A percentile compares a stretch with the other conserved stretches of the same genome.
These are phyloP conservation scores for Pogostemon cablin DNA, from an alignment of 257 asterid genomes.

Conservation along the genomic window DNA sequence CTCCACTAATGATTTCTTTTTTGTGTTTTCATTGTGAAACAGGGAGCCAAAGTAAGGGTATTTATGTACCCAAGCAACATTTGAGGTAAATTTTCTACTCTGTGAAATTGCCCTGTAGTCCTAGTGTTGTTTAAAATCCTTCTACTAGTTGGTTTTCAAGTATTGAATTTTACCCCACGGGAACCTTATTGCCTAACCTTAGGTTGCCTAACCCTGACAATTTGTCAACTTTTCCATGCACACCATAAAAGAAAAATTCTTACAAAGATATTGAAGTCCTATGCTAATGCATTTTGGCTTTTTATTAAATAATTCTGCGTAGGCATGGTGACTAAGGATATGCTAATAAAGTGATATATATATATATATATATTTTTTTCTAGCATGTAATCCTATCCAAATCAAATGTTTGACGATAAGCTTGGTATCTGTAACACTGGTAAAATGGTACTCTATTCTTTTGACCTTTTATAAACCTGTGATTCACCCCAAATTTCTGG, in stretches of 20 bases:
- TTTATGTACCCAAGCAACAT: constrained; percentile 71
- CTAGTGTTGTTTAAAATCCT: not conserved
- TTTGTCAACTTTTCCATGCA: not conserved
- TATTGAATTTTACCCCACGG: not conserved
- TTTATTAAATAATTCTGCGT: not conserved
- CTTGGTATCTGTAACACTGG: too few species aligned
- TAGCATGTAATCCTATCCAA: too few species aligned
- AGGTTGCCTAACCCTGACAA: not conserved
- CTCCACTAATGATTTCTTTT: not conserved
- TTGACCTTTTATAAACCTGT: not conserved
- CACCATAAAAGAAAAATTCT: not conserved
- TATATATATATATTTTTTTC: too few species aligned
- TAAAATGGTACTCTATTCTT: not conserved
- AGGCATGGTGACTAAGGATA: not conserved
- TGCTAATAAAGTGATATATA: not conserved
- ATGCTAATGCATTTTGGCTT: not conserved
- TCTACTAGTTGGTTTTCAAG: not conserved
- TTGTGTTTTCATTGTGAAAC: constrained; percentile 27
- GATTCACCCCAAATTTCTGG: not conserved
- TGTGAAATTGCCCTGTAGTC: not conserved
- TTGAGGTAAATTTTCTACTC: constrained; percentile 40
- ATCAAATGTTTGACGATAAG: too few species aligned
- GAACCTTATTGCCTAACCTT: not conserved
- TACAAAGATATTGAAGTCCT: not conserved
- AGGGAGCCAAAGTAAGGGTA: constrained; percentile 65